A percentile compares a stretch with the other conserved stretches of the same genome.
Evolutionary conservation across 495 filamentous ascomycete species (phyloP).

Genomic region (Peziza echinospora): DNA sequence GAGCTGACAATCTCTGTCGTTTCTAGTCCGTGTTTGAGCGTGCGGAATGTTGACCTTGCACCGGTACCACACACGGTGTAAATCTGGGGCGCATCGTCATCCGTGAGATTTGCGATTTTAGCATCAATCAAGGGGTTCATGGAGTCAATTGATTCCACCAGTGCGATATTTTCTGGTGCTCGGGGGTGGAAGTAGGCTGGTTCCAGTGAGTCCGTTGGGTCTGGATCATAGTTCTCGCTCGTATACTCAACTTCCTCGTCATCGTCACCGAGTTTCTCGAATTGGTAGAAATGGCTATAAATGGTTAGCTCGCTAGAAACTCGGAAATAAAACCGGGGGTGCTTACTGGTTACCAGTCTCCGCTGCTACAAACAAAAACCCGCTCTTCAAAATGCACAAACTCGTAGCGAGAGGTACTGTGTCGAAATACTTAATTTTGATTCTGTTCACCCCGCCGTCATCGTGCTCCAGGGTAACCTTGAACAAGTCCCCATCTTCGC

Average conservation of each 20-base stretch:
- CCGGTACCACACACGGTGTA: constrained; percentile 78
- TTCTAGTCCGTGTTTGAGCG: constrained; percentile 74
- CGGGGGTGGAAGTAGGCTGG: constrained; percentile 72
- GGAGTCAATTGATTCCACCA: constrained; percentile 68
- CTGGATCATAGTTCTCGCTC: constrained; percentile 61
- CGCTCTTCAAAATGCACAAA: constrained; percentile 82
- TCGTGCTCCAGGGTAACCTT: constrained; percentile 90
- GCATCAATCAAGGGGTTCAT: constrained; percentile 83
- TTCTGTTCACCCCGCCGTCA: constrained; percentile 50
- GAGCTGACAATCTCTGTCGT: constrained; percentile 89
- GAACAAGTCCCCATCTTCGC: constrained; percentile 91
- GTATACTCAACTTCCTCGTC: constrained; percentile 68
- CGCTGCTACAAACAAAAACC: constrained; percentile 80
- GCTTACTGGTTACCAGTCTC: constrained; percentile 63
- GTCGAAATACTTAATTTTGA: constrained; percentile 97
- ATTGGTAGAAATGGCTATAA: constrained; percentile 63
- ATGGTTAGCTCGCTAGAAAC: constrained; percentile 2
- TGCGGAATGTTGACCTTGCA: constrained; percentile 71
- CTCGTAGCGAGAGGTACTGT: constrained; percentile 74
- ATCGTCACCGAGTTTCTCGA: constrained; percentile 94
- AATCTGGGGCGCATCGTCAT: constrained; percentile 90
- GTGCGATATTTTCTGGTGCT: constrained; percentile 53
- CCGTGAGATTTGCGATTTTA: constrained; percentile 67
- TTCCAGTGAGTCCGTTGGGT: constrained; percentile 41
- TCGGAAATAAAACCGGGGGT: not conserved